phyloP scores from a whole-genome alignment of 768 basidiomycete species.

The Tylopilus intermedius region DNA sequence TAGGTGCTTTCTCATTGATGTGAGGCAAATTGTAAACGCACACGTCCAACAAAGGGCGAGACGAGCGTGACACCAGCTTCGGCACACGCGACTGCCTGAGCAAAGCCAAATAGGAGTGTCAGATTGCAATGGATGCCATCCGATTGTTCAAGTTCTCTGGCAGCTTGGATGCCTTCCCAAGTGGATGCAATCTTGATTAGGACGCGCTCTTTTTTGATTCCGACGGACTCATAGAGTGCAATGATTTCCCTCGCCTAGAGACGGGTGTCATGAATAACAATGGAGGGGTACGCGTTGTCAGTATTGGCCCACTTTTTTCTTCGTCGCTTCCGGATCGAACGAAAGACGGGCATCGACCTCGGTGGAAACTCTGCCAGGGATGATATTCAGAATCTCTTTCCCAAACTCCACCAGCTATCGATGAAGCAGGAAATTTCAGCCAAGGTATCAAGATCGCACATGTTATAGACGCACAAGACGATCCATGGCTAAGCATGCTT shows the following conservation, averaged over 20 bases:
- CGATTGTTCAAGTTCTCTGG: not conserved
- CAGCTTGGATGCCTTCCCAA: not conserved
- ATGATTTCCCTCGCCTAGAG: not conserved
- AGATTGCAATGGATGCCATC: not conserved
- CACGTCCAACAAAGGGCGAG: not conserved
- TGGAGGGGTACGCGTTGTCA: not conserved
- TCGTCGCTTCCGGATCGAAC: constrained; percentile 85
- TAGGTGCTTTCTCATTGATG: not conserved
- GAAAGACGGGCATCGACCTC: constrained; percentile 96
- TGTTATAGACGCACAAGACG: constrained; percentile 56
- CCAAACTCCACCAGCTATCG: constrained; percentile 92
- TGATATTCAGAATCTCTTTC: constrained; percentile 84
- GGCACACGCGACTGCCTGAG: not conserved
- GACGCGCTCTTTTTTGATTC: not conserved
- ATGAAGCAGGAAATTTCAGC: not conserved
- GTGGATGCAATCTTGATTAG: not conserved
- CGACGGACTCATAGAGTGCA: not conserved
- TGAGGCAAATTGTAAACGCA: not conserved
- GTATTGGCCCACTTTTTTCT: constrained; percentile 55
- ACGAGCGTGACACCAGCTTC: not conserved
- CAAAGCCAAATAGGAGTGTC: not conserved
- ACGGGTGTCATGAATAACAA: not conserved
- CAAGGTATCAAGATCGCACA: not conserved
- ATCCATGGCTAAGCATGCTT: constrained; percentile 77
- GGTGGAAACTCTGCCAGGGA: constrained; percentile 95